A percentile compares a stretch with the other conserved stretches of the same genome.
phyloP scores from a whole-genome alignment of 2,329 filamentous ascomycete genomes.

The Calonectria leucothoes region DNA sequence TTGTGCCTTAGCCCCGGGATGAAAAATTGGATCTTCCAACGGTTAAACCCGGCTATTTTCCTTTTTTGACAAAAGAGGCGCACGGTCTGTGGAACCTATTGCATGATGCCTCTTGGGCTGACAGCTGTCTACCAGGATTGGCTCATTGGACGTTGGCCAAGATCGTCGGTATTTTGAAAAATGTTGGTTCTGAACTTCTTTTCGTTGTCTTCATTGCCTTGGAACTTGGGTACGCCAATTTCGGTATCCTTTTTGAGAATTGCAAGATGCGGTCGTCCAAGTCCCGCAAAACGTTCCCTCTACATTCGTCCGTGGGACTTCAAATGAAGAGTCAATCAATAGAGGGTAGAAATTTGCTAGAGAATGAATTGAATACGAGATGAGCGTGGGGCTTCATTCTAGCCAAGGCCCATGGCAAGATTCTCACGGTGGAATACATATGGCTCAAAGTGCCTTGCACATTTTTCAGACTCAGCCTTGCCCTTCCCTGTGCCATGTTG shows the following conservation, averaged over 20 bases:
- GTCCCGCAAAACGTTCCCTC: background rate
- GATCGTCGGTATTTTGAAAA: background rate
- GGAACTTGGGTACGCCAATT: background rate
- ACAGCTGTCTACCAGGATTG: background rate
- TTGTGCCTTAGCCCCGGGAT: background rate
- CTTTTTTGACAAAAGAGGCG: background rate
- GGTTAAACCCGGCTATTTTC: background rate
- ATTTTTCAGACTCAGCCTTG: background rate
- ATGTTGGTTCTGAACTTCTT: background rate
- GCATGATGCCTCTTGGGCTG: background rate
- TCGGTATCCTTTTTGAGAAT: background rate
- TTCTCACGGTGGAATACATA: background rate
- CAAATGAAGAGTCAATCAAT: background rate
- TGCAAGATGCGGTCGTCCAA: background rate
- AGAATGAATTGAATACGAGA: background rate
- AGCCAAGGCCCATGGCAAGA: background rate
- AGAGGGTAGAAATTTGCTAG: background rate
- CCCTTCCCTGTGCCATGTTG: background rate
- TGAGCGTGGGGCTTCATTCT: background rate
- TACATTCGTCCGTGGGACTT: background rate
- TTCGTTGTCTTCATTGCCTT: background rate
- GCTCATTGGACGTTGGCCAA: background rate
- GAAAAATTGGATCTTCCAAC: no score
- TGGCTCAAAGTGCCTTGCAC: background rate
- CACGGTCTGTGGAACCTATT: background rate